Base-by-base conservation (phyloP, 768 basidiomycete genomes). In the Kwoniella sp. region DNA sequence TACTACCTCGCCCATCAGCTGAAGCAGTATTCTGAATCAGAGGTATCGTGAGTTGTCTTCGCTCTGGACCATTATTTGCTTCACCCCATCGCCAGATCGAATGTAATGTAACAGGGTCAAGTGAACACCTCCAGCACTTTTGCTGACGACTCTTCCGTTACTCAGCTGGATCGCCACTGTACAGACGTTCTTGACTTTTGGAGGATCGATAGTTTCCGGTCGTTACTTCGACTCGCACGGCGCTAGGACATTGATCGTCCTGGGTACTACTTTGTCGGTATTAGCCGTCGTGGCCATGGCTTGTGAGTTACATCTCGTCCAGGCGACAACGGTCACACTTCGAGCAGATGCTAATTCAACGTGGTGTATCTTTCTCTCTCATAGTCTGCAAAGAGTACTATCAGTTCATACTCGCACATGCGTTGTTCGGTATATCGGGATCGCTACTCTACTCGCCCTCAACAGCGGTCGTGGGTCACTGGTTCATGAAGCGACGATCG, bases 171-270 rank as follows among this genome's bases (percentile, higher is more conserved):
- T 77, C 20, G 70, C 73, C 7, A 75, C 75, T 1, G 58, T 76
- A 41, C 65, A 72, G 51, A 52, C 59, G 13, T 75, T 76, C 52
- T 53, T 73, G 45, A 63, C 66, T 23, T 79, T 79, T 58, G 63
- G 63, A 29, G 69, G 71, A 29, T 71, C 72, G 0, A 54, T 77
- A 41, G 56, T 72, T 9, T 41, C 70, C 17, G 78, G 78, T 4
- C 66, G 78, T 58, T 73, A 61, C 50, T 79, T 79, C 52, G 78
- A 79, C 55, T 38, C 73, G 3, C 74, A 79, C 58, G 78, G 78
- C 15, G 62, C 73, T 2, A 58, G 73, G 3, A 20, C 37, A 2
- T 58, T 78, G 25, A 58, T 68, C 23, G 72, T 77, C 31, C 47
- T 63, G 4, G 75, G 76, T 0, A 74, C 72, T 17, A 62, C 65